Conservation (phyloP, 129 eudicot genomes). For the Centella asiatica region DNA sequence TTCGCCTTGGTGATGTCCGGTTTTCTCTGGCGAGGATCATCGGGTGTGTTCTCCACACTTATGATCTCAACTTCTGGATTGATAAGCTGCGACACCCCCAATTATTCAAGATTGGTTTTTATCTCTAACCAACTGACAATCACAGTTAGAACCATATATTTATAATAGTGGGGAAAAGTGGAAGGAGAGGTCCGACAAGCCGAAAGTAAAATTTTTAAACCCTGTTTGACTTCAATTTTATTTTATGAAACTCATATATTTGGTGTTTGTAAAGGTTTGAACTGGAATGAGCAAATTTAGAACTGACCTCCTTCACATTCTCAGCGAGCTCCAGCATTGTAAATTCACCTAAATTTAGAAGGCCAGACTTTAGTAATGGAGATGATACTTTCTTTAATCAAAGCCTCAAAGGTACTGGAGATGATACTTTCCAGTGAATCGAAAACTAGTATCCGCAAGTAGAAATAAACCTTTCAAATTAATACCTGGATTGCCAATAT, state of each 20-base stretch:
- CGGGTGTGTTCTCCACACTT: constrained; percentile 85
- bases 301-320: constrained; percentile 78
- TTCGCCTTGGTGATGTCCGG: constrained; percentile 78
- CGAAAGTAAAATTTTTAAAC: no score
- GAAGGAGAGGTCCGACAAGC: no score
- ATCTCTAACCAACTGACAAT: no score
- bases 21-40: constrained; percentile 88
- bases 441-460: not conserved
- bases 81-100: constrained; percentile 45
- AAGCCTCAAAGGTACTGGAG: not conserved
- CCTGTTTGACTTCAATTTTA: no score
- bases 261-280: not conserved
- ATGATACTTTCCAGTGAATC: not conserved
- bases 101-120: no score
- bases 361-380: not conserved
- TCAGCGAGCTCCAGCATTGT: constrained; percentile 79
- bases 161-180: no score
- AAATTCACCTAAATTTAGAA: constrained; percentile 55
- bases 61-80: constrained; percentile 67
- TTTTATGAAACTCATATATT: no score
- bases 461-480: not conserved
- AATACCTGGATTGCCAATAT: constrained; percentile 91
- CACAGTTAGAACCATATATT: no score
- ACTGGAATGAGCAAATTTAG: not conserved
- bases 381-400: not conserved